Base-by-base conservation (phyloP, 2,329 filamentous ascomycete genomes). In the Aureobasidium sp. region DNA sequence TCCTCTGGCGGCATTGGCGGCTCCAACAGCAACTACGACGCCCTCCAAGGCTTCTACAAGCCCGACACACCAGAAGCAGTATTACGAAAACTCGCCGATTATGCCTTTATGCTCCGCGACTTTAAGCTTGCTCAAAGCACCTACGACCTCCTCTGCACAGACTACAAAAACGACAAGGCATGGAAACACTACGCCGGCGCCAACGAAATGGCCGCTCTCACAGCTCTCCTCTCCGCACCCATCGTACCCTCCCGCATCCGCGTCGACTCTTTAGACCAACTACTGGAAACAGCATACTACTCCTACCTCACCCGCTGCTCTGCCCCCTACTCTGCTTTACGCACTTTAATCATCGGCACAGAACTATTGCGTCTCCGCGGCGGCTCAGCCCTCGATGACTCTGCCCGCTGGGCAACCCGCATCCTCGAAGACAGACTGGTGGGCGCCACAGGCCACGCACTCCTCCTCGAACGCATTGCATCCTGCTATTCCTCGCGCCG, bases 31-130 rank as follows among this genome's bases (percentile, higher is more conserved):
- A 96, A 91, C 70, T 97, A 96, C 74, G 91, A 97, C 73, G 76
- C 82, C 41, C 74, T 85, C 7, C 82, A 84, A 67, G 91, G 91
- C 1, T 96, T 90, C 72, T 99, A 97, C 74, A 82, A 84, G 29
- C 88, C 90, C 0, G 91, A 96, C 65, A 80, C 89, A 0, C 87
- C 91, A 0, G 95, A 99, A 77, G 92, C 93, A 3, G 83, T 94
- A 55, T 90, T 99, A 84, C 87, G 94, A 39, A 96, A 95, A 71
- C 79, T 99, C 53, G 94, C 90, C 47, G 94, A 99, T 72, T 97
- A 93, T 75, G 87, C 91, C 12, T 96, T 99, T 70, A 97, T 99
- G 92, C 82, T 99, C 41, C 85, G 94, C 36, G 95, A 99, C 74
- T 99, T 89, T 86, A 97, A 95, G 74, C 79, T 99, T 39, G 90